Percentiles rank a stretch among this genome's conserved stretches.
Conservation (phyloP, 1,139 yeast genomes). For the Hyphopichia wangnamkhiaoensis region DNA sequence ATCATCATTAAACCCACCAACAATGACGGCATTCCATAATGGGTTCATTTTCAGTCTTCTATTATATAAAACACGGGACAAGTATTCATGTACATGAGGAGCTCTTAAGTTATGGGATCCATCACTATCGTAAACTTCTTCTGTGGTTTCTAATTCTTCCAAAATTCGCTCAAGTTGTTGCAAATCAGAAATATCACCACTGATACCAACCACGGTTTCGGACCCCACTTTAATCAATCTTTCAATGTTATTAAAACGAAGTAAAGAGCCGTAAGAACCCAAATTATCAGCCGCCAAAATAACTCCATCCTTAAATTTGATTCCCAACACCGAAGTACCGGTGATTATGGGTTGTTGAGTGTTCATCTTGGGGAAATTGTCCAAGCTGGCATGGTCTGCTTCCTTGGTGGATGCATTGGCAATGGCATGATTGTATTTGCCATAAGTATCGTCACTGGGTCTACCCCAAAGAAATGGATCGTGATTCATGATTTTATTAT, state of each 20-base stretch:
- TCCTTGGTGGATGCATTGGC: conserved; percentile 50
- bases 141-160: conserved; percentile 71
- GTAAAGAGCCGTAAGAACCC: conserved; percentile 90
- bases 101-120: conserved; percentile 76
- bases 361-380: conserved; percentile 67
- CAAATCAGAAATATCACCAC: conserved; percentile 94
- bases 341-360: conserved; percentile 96
- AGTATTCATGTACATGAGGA: conserved; percentile 83
- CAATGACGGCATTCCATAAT: conserved; percentile 90
- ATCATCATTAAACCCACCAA: conserved; percentile 82
- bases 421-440: conserved; percentile 70
- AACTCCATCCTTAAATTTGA: conserved; percentile 88
- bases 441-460: conserved; percentile 80
- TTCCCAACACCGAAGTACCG: conserved; percentile 91
- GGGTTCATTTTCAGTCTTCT: conserved; percentile 95
- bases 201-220: conserved; percentile 86
- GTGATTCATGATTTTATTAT: conserved; percentile 71
- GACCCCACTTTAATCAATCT: conserved; percentile 81
- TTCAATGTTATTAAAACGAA: conserved; percentile 83
- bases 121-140: conserved; percentile 79
- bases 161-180: conserved; percentile 77
- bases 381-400: conserved; percentile 13
- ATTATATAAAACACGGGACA: conserved; percentile 79
- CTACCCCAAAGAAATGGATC: conserved; percentile 96
- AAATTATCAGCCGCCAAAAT: conserved; percentile 93